These are phyloP conservation scores for Aspergillus ostianus DNA, from an alignment of 495 filamentous ascomycete species.

Conservation along the genomic window DNA sequence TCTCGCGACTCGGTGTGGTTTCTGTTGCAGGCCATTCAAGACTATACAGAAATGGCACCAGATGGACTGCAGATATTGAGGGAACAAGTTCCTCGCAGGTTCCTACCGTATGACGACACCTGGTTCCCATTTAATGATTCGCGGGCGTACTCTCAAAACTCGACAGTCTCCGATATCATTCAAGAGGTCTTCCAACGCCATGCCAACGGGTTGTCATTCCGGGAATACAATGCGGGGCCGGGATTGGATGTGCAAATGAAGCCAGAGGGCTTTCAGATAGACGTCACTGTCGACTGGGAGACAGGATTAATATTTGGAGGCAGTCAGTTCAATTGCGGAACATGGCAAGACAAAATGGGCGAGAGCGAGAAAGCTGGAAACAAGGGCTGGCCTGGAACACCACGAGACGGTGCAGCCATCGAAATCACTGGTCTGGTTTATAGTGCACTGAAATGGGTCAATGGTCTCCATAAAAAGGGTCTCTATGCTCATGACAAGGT, in stretches of 20 bases:
- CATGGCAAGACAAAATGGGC: conserved; percentile 99
- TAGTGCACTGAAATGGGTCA: conserved; percentile 81
- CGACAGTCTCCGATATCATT: conserved; percentile 81
- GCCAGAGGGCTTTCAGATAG: conserved; percentile 83
- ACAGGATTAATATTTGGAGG: conserved; percentile 93
- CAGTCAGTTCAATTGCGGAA: conserved; percentile 92
- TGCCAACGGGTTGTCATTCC: conserved; percentile 82
- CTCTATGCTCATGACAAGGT: conserved; percentile 72
- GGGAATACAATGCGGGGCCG: conserved; percentile 91
- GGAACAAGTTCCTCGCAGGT: conserved; percentile 78
- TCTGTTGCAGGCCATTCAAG: conserved; percentile 91
- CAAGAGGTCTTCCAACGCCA: conserved; percentile 93
- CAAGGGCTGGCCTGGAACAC: conserved; percentile 94
- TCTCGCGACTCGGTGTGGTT: conserved; percentile 97
- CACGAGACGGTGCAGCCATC: conserved; percentile 89
- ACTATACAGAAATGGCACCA: conserved; percentile 82
- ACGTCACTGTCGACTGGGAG: conserved; percentile 88
- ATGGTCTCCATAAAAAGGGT: conserved; percentile 60
- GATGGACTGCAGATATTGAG: conserved; percentile 72
- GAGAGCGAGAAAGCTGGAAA: conserved; percentile 86
- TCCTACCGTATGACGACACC: conserved; percentile 91
- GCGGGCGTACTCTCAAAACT: conserved; percentile 79
- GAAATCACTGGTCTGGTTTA: conserved; percentile 93
- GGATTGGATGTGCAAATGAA: conserved; percentile 91
- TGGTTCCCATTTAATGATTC: conserved; percentile 81